A percentile compares a stretch with the other conserved stretches of the same genome.
These are phyloP conservation scores for Yamadazyma dendronema DNA, from an alignment of 1,139 yeast genomes.

Conservation along the genomic window DNA sequence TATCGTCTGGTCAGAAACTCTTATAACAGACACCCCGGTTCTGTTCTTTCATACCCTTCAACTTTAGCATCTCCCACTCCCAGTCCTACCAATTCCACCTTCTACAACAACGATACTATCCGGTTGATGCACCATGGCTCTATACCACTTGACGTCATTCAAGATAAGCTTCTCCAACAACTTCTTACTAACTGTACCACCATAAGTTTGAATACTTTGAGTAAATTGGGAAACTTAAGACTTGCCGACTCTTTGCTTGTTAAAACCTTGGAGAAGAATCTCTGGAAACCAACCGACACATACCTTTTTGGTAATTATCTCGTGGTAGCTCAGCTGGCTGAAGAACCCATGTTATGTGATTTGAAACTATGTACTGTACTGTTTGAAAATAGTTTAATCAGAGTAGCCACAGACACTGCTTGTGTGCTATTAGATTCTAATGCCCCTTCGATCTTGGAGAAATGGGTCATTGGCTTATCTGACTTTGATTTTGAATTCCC, in stretches of 20 bases:
- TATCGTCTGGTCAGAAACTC: neutral
- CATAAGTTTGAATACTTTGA: slow-evolving; percentile 25
- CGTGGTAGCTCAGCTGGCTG: slow-evolving; percentile 15
- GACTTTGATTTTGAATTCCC: slow-evolving; percentile 36
- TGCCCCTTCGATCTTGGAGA: slow-evolving; percentile 32
- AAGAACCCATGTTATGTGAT: slow-evolving; percentile 4
- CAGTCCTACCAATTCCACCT: slow-evolving; percentile 17
- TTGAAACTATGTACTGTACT: slow-evolving; percentile 6
- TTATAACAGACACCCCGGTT: neutral
- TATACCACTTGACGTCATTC: slow-evolving; percentile 18
- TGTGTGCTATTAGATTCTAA: slow-evolving; percentile 22
- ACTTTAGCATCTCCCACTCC: slow-evolving; percentile 20
- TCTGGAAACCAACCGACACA: slow-evolving; percentile 18
- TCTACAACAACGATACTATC: slow-evolving; percentile 17
- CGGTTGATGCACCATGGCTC: slow-evolving; percentile 20
- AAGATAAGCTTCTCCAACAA: slow-evolving; percentile 28
- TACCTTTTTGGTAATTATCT: slow-evolving; percentile 36
- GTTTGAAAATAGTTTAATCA: slow-evolving; percentile 10
- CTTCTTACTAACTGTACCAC: slow-evolving; percentile 24
- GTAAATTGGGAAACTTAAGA: slow-evolving; percentile 34
- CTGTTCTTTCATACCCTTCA: neutral
- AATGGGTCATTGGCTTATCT: slow-evolving; percentile 46
- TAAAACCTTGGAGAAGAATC: slow-evolving; percentile 3
- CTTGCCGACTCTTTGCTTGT: slow-evolving; percentile 35
- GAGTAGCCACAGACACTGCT: slow-evolving; percentile 1